Base-by-base conservation (phyloP, 495 filamentous ascomycete genomes). In the Tuber umbilicatum region DNA sequence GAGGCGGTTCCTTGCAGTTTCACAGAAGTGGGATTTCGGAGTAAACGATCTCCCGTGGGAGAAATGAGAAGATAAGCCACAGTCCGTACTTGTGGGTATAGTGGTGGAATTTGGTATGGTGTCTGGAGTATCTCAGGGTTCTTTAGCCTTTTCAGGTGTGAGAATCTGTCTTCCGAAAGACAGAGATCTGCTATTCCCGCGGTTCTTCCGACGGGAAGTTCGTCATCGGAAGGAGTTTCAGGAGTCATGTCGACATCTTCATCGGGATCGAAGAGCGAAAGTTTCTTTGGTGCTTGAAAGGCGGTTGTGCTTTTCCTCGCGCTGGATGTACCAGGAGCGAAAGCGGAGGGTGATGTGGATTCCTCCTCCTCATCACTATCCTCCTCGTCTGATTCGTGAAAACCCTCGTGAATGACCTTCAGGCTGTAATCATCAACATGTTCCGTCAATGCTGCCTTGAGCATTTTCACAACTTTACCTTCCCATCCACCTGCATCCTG, bases 61-160 rank as follows among this genome's bases (percentile, higher is more conserved):
- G 81, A 81, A 68, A 86, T 84, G 16, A 92, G 83, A 1, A 92
- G 82, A 78, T 91, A 92, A 10, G 90, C 86, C 9, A 81, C 86
- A 0, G 88, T 89, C 45, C 89, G 85, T 68, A 83, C 87, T 84
- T 90, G 89, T 3, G 89, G 85, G 81, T 87, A 91, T 6, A 92
- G 85, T 16, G 89, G 76, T 0, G 90, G 89, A 37, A 92, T 89
- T 4, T 78, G 81, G 70, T 87, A 85, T 0, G 91, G 91, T 17
- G 88, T 85, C 83, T 91, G 89, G 6, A 92, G 82, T 21, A 88
- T 70, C 70, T 86, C 86, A 6, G 90, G 90, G 19, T 82, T 78
- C 0, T 83, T 38, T 6, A 91, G 81, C 2, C 73, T 75, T 6
- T 89, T 87, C 0, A 91, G 82, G 39, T 87, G 83, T 2, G 83